These are phyloP conservation scores for Globisporangium paroecandrum DNA, from an alignment of 352 stramenopile species.

Conservation along the genomic window DNA sequence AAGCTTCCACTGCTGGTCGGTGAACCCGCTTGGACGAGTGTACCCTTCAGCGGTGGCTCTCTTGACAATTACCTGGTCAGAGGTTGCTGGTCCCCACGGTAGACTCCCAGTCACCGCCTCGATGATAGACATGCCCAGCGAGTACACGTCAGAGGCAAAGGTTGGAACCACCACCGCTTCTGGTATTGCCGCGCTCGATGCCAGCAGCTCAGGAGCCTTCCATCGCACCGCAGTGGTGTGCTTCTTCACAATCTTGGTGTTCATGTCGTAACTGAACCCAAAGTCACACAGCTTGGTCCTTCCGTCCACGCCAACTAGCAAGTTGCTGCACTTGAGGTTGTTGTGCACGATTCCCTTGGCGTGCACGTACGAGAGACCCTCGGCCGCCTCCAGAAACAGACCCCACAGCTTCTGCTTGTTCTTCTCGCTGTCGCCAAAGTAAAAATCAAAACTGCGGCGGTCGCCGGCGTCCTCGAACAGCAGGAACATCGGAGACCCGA, in stretches of 20 bases:
- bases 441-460: conserved; percentile 21
- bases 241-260: not conserved
- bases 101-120: conserved; percentile 21
- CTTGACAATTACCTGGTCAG: too few species aligned
- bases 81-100: conserved; percentile 18
- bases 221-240: conserved; percentile 19
- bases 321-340: conserved; percentile 34
- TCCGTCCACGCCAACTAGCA: conserved; percentile 27
- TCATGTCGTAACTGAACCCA: conserved; percentile 20
- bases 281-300: conserved; percentile 26
- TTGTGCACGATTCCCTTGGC: conserved; percentile 27
- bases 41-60: too few species aligned
- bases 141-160: conserved; percentile 26
- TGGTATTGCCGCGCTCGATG: too few species aligned
- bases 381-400: conserved; percentile 17
- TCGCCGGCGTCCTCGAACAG: conserved; percentile 27
- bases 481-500: conserved; percentile 22
- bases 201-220: conserved; percentile 22
- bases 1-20: conserved; percentile 24
- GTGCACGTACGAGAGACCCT: conserved; percentile 37
- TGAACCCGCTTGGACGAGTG: too few species aligned
- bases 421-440: conserved; percentile 2
- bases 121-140: conserved; percentile 30
- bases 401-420: conserved; percentile 9
- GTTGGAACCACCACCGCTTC: conserved; percentile 2